Conservation (phyloP, 139 green algal genomes). For the Spirogloea muscicola region DNA sequence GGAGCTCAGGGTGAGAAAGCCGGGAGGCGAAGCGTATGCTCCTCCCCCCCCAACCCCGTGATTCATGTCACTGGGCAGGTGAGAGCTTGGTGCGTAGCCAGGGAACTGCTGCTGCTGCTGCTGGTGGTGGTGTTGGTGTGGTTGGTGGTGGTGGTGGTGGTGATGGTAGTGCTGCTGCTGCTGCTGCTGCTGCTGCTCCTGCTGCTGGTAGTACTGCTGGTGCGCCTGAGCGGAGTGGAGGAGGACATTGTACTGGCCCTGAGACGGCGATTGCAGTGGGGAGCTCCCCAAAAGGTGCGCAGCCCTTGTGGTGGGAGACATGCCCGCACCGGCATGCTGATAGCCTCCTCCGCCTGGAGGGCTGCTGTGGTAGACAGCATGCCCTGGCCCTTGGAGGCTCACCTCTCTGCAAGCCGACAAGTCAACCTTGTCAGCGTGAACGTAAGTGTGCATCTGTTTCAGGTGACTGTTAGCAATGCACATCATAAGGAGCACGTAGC, state of each 20-base stretch:
- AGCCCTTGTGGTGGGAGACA: background rate
- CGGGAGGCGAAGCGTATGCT: no score
- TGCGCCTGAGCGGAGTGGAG: background rate
- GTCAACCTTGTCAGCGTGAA: no score
- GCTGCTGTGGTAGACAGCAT: no score
- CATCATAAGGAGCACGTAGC: background rate
- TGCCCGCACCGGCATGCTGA: background rate
- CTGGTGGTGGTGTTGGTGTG: background rate
- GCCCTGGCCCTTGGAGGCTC: no score
- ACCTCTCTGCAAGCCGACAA: no score
- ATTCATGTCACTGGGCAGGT: no score
- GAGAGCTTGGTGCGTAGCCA: no score
- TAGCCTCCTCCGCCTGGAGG: no score
- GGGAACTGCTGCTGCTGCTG: constrained; percentile 10
- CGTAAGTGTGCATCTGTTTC: no score
- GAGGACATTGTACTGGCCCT: background rate
- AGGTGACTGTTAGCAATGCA: no score
- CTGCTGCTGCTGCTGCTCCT: background rate
- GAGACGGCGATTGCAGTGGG: background rate
- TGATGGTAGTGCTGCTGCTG: background rate
- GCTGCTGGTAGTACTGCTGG: constrained; percentile 20
- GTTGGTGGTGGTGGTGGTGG: constrained; percentile 17
- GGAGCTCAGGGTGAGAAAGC: no score
- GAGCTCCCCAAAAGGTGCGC: background rate
- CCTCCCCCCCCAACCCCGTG: no score